Base-by-base conservation (phyloP, 371 early-diverging fungal species). In the Mortierella polycephala region DNA sequence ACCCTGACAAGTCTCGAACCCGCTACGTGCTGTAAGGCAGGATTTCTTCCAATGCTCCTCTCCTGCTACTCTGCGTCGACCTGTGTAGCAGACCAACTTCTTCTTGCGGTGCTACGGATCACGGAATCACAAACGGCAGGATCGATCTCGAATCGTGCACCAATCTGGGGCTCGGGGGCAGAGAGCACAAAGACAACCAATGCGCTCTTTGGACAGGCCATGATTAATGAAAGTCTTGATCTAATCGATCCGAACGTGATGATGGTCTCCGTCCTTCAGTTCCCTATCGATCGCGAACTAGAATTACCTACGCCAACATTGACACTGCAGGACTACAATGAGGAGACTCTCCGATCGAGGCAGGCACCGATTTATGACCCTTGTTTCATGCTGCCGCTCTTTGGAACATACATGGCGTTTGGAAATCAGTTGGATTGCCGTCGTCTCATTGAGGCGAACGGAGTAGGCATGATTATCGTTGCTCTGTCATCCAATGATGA, bases 341-440 rank as follows among this genome's bases (percentile, higher is more conserved):
- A 73, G 4, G 55, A 75, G 5, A 42, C 45, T 14, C 18, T 69
- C 16, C 62, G 68, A 37, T 56, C 44, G 13, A 44, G 66, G 23
- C 46, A 44, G 4, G 47, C 57, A 39, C 68, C 71, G 10, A 51
- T 62, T 23, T 95, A 94, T 64, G 94, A 94, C 69, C 86, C 89
- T 41, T 76, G 83, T 7, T 95, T 93, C 75, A 85, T 94, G 65
- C 69, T 93, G 21, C 93, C 94, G 1, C 77, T 94, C 14, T 87
- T 93, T 75, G 89, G 90, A 0, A 88, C 85, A 12, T 67, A 85
- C 55, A 80, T 94, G 41, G 76, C 88, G 14, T 80, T 80, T 37
- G 89, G 88, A 44, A 83, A 82, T 6, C 71, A 62, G 55, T 44
- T 90, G 6, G 92, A 92, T 39, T 84, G 88, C 63, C 84, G 89